A percentile compares a stretch with the other conserved stretches of the same genome.
Evolutionary conservation across 176 grass and related monocot species (phyloP).

Genomic region (Avena insularis): DNA sequence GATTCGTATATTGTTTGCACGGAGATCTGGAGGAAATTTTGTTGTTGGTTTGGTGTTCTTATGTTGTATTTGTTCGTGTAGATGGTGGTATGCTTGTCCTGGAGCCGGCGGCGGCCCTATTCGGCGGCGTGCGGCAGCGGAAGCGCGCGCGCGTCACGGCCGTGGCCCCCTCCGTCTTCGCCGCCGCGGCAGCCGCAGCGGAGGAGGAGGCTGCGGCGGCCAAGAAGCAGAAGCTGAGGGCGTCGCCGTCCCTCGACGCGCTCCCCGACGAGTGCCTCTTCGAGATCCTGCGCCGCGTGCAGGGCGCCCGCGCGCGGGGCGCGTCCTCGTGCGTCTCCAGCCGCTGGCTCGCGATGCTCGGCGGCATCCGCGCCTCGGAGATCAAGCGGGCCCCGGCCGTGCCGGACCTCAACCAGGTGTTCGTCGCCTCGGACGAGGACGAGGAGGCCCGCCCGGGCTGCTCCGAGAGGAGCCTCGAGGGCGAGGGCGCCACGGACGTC

Average conservation of each 20-base stretch:
- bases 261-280: conserved; percentile 93
- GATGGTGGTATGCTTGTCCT: conserved; percentile 43
- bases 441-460: conserved; percentile 18
- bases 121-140: conserved; percentile 48
- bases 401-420: conserved; percentile 77
- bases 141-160: conserved; percentile 76
- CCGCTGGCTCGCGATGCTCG: conserved; percentile 77
- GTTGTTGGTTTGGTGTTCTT: neutral
- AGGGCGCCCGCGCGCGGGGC: conserved; percentile 62
- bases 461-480: conserved; percentile 60
- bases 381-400: conserved; percentile 46
- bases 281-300: conserved; percentile 84
- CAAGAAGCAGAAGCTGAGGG: conserved; percentile 57
- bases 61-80: neutral
- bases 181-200: neutral
- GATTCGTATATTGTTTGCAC: neutral
- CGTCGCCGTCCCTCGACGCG: conserved; percentile 60
- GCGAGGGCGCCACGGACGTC: conserved; percentile 70
- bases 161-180: conserved; percentile 41
- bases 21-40: neutral
- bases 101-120: neutral
- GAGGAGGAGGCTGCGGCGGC: conserved; percentile 25
- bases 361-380: conserved; percentile 78
- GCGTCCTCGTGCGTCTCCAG: conserved; percentile 78
- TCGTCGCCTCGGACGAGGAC: conserved; percentile 43